Evolutionary conservation across 345 rosid species (phyloP).

Genomic region (Murraya paniculata): DNA sequence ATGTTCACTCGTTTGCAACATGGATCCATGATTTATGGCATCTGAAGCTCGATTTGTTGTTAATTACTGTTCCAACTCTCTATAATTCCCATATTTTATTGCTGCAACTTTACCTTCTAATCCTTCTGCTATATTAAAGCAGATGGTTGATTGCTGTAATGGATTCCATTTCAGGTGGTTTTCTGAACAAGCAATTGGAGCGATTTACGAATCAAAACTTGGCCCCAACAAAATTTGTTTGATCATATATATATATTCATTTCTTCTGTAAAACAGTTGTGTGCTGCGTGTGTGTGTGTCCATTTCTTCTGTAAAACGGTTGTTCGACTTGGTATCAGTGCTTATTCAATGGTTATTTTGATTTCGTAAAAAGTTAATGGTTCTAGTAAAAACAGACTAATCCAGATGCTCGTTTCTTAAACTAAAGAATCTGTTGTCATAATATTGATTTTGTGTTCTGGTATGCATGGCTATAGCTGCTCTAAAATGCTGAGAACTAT

Average conservation of each 20-base stretch:
- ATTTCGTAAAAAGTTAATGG: no score
- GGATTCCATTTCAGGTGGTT: conserved; percentile 38
- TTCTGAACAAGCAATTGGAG: conserved; percentile 37
- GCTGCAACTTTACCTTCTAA: not conserved
- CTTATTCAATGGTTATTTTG: no score
- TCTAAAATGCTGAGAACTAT: no score
- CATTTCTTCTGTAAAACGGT: not conserved
- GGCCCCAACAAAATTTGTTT: conserved; percentile 26
- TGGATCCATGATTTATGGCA: not conserved
- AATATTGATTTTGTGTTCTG: no score
- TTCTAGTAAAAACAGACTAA: no score
- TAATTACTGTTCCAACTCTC: not conserved
- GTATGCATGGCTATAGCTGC: no score
- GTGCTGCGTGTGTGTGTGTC: no score
- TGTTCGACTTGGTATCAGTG: no score
- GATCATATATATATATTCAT: not conserved
- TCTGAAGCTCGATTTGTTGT: not conserved
- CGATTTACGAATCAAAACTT: conserved; percentile 24
- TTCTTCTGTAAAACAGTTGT: no score
- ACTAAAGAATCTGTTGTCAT: no score
- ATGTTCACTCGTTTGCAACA: not conserved
- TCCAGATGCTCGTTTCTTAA: no score
- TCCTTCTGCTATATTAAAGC: not conserved
- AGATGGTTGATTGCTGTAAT: not conserved
- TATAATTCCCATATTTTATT: not conserved